Percentiles rank a stretch among this genome's conserved stretches.
Evolutionary conservation across 2,329 filamentous ascomycete genomes (phyloP).

Genomic region (Cadophora gregata): DNA sequence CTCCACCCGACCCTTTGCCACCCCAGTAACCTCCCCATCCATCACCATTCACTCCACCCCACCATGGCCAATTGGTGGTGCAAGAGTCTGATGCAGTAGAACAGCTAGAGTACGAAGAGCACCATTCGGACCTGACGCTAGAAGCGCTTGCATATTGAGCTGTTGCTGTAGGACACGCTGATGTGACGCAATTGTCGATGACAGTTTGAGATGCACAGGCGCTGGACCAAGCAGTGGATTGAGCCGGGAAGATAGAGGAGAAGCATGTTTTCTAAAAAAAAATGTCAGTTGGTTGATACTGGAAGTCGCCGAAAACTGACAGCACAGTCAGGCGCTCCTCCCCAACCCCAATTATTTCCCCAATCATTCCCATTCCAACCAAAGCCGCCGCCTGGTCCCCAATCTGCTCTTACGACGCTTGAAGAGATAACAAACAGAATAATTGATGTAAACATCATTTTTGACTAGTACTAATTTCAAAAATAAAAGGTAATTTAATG

Average conservation of each 20-base stretch:
- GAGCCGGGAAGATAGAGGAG: conserved; percentile 15
- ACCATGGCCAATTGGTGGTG: conserved; percentile 19
- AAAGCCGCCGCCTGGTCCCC: conserved; percentile 5
- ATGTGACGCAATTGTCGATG: conserved; percentile 15
- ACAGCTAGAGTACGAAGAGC: conserved; percentile 20
- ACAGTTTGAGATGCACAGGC: conserved; percentile 18
- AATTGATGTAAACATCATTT: conserved; percentile 16
- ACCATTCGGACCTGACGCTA: conserved; percentile 14
- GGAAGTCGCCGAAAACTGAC: neutral
- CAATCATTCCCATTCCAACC: conserved; percentile 7
- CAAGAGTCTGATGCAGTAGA: conserved; percentile 16
- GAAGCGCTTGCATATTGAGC: conserved; percentile 18
- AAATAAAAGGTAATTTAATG: neutral
- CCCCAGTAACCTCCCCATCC: conserved; percentile 12
- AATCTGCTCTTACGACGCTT: conserved; percentile 12
- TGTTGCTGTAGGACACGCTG: conserved; percentile 16
- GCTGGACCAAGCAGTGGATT: conserved; percentile 20
- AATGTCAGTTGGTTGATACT: neutral
- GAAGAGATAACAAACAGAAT: conserved; percentile 11
- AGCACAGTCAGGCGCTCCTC: conserved; percentile 15
- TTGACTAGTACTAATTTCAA: neutral
- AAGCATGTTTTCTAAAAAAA: conserved; percentile 18
- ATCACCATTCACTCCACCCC: conserved; percentile 8
- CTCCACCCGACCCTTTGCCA: conserved; percentile 1
- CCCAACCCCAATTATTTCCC: conserved; percentile 16